Evolutionary conservation across 768 basidiomycete genomes (phyloP), one percentile per base, ranked within the genome.

Genomic region (Kwoniella bestiolae): DNA sequence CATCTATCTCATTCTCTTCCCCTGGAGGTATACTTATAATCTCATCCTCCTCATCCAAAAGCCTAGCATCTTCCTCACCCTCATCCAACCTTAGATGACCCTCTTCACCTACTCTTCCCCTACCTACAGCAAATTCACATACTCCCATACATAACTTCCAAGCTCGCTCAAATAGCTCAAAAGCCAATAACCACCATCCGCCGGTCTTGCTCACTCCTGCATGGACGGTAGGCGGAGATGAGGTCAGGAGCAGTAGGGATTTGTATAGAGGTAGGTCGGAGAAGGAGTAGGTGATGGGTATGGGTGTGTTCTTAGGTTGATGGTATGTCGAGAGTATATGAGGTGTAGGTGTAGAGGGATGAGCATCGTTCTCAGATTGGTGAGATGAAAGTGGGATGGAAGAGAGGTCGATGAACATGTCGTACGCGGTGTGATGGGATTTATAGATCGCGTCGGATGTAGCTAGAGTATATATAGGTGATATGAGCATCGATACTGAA

Each of bases 381-480:
- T 41, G 5, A n/a, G 41, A 34, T 11, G 63, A 47, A 1, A 68
- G 58, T n/a, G 63, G 57, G 16, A 63, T 31, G 2, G 67, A 53
- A 9, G 73, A 72, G n/a, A 80, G 71, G 56, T 80, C 79, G 23
- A 80, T 63, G 61, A 75, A 73, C 47, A 80, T 50, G 64, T 80
- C 79, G 52, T 72, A 80, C 1, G 61, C 60, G 11, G 58, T 52
- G 5, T 71, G 58, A 47, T 76, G 76, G 14, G 77, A 73, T 63
- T 67, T 68, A 50, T 68, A 79, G 16, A 80, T 76, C 14, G 76
- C 72, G 49, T 80, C 79, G 41, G 76, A 76, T 0, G 79, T 80
- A 21, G 75, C 78, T 80, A 46, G n/a, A n/a, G n/a, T n/a, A n/a
- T n/a, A n/a, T n/a, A n/a, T n/a, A n/a, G n/a, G n/a, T n/a, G n/a